phyloP scores from a whole-genome alignment of 495 filamentous ascomycete species.

The Lichenothelia convexa region DNA sequence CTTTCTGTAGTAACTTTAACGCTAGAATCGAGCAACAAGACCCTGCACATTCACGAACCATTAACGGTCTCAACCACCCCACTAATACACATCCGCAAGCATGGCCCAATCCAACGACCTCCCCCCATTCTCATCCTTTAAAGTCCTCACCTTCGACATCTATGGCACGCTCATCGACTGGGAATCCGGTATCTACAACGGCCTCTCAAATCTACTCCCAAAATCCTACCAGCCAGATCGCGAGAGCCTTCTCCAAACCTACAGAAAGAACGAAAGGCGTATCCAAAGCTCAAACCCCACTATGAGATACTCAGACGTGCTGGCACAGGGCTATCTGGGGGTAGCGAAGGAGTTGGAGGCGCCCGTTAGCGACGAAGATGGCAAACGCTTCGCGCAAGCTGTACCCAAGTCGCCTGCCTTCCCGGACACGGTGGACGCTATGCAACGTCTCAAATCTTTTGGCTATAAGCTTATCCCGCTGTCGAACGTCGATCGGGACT shows the following conservation, averaged over 20 bases:
- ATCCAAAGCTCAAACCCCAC: constrained; percentile 8
- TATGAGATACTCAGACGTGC: constrained; percentile 7
- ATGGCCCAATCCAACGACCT: no score
- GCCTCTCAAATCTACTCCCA: constrained; percentile 9
- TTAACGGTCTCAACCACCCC: no score
- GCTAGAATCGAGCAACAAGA: no score
- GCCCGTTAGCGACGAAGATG: background rate
- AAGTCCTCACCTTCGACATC: constrained; percentile 15
- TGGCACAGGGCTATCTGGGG: constrained; percentile 4
- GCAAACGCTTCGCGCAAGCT: background rate
- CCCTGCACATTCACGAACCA: no score
- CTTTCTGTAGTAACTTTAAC: no score
- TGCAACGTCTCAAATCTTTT: constrained; percentile 26
- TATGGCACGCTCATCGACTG: constrained; percentile 16
- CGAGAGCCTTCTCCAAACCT: constrained; percentile 7
- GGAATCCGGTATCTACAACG: constrained; percentile 11
- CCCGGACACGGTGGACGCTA: constrained; percentile 13
- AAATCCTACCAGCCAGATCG: constrained; percentile 7
- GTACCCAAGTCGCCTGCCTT: constrained; percentile 10
- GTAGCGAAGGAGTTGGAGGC: background rate
- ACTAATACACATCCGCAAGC: no score
- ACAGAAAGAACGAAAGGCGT: constrained; percentile 4
- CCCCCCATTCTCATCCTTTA: constrained; percentile 1
- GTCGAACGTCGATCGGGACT: constrained; percentile 50
- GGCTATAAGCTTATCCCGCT: constrained; percentile 53